These are phyloP conservation scores for Sugiyamaella lignohabitans DNA, from an alignment of 805 yeast genomes.

Conservation along the genomic window DNA sequence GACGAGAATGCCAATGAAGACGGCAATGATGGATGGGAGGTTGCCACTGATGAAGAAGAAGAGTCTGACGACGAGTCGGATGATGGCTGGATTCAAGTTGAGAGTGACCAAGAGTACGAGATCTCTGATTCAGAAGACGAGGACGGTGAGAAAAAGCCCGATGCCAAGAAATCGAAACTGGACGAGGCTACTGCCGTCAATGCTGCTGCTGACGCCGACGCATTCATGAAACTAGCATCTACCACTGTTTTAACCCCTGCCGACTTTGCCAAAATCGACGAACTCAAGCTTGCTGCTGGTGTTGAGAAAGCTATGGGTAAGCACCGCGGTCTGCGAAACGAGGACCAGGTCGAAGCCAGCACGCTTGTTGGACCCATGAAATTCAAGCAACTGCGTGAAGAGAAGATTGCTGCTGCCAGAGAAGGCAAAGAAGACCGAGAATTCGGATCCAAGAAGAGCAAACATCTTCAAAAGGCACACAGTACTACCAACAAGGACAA, in stretches of 20 bases:
- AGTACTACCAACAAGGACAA: constrained; percentile 94
- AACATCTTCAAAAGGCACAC: constrained; percentile 57
- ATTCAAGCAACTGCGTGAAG: constrained; percentile 84
- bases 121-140: constrained; percentile 42
- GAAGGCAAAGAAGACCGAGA: constrained; percentile 95
- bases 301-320: constrained; percentile 60
- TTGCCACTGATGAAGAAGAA: constrained; percentile 43
- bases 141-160: constrained; percentile 28
- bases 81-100: constrained; percentile 89
- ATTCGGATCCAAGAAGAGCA: constrained; percentile 81
- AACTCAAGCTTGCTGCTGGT: constrained; percentile 79
- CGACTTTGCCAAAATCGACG: constrained; percentile 92
- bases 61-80: constrained; percentile 49
- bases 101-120: constrained; percentile 70
- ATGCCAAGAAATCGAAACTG: constrained; percentile 18
- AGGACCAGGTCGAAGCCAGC: constrained; percentile 78
- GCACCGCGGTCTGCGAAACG: constrained; percentile 33
- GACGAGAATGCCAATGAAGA: constrained; percentile 50
- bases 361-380: constrained; percentile 68
- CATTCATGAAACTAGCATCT: constrained; percentile 57
- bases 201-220: constrained; percentile 23
- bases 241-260: constrained; percentile 89
- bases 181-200: constrained; percentile 29
- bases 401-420: constrained; percentile 74
- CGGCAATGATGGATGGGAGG: constrained; percentile 56